These are phyloP conservation scores for Suillus plorans DNA, from an alignment of 768 basidiomycete species.

Conservation along the genomic window DNA sequence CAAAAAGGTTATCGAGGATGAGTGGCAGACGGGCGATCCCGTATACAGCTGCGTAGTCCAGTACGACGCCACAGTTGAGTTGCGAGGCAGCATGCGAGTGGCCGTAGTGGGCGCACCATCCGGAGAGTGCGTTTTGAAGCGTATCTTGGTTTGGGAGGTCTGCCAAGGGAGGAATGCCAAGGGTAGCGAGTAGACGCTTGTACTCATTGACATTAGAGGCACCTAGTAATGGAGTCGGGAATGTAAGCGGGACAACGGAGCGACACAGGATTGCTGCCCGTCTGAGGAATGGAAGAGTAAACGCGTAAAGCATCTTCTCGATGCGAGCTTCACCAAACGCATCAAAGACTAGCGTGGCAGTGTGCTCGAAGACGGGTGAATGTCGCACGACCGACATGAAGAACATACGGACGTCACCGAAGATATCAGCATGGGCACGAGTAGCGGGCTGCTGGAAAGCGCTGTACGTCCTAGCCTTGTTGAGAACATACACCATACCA, in stretches of 20 bases:
- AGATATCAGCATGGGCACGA: constrained; percentile 66
- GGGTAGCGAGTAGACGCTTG: constrained; percentile 65
- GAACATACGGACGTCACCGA: constrained; percentile 85
- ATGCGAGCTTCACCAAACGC: constrained; percentile 82
- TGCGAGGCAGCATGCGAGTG: constrained; percentile 78
- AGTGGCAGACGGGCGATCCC: constrained; percentile 79
- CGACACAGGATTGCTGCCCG: constrained; percentile 83
- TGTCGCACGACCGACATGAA: constrained; percentile 90
- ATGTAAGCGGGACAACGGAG: constrained; percentile 64
- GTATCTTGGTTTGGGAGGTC: constrained; percentile 83
- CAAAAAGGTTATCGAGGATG: constrained; percentile 81
- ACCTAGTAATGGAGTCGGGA: constrained; percentile 47
- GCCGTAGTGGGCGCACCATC: constrained; percentile 90
- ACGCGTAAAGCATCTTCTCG: constrained; percentile 81
- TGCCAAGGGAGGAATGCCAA: constrained; percentile 79
- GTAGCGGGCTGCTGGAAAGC: constrained; percentile 39
- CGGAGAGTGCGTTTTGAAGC: constrained; percentile 82
- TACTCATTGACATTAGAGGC: constrained; percentile 66
- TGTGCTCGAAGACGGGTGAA: constrained; percentile 84
- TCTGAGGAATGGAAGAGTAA: constrained; percentile 91
- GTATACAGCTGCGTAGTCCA: constrained; percentile 85
- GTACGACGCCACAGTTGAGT: constrained; percentile 70
- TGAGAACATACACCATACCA: constrained; percentile 79
- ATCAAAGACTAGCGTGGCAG: constrained; percentile 75
- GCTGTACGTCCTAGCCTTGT: constrained; percentile 61